A percentile compares a stretch with the other conserved stretches of the same genome.
These are phyloP conservation scores for Nicotiana sylvestris DNA, from an alignment of 257 asterid genomes.

Conservation along the genomic window DNA sequence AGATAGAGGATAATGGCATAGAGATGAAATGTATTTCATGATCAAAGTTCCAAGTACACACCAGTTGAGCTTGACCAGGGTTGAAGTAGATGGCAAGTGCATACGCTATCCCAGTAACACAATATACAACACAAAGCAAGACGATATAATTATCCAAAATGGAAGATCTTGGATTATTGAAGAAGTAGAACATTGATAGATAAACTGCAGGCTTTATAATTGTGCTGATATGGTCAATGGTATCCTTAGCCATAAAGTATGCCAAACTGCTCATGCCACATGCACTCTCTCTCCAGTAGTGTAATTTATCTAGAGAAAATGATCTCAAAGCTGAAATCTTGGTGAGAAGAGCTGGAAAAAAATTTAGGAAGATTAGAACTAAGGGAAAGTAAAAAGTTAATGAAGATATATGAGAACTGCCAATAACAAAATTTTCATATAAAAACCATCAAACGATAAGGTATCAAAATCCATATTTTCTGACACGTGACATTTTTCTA, in stretches of 20 bases:
- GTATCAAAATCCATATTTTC: not conserved
- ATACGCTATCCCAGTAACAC: slow-evolving; percentile 97
- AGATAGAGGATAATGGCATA: not conserved
- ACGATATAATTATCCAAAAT: slow-evolving; percentile 70
- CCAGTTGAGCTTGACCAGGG: slow-evolving; percentile 93
- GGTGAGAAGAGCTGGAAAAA: slow-evolving; percentile 61
- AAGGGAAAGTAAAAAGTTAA: not conserved
- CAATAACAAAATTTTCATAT: not conserved
- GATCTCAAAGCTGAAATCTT: slow-evolving; percentile 96
- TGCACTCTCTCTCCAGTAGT: slow-evolving; percentile 96
- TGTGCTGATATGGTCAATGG: slow-evolving; percentile 82
- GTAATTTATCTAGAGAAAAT: slow-evolving; percentile 81
- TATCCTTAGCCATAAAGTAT: slow-evolving; percentile 85
- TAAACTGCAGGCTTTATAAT: slow-evolving; percentile 84
- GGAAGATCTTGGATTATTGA: slow-evolving; percentile 91
- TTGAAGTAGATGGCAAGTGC: slow-evolving; percentile 80
- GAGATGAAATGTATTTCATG: not conserved
- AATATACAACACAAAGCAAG: slow-evolving; percentile 77
- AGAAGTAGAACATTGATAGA: slow-evolving; percentile 94
- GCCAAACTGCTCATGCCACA: slow-evolving; percentile 99
- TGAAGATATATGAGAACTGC: not conserved
- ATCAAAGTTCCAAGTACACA: slow-evolving; percentile 25
- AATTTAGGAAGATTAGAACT: not conserved
- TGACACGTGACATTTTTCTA: not conserved
- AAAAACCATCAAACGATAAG: not conserved